A percentile compares a stretch with the other conserved stretches of the same genome.
Evolutionary conservation across 257 asterid species (phyloP).

Genomic region (Primulina huaijiensis): DNA sequence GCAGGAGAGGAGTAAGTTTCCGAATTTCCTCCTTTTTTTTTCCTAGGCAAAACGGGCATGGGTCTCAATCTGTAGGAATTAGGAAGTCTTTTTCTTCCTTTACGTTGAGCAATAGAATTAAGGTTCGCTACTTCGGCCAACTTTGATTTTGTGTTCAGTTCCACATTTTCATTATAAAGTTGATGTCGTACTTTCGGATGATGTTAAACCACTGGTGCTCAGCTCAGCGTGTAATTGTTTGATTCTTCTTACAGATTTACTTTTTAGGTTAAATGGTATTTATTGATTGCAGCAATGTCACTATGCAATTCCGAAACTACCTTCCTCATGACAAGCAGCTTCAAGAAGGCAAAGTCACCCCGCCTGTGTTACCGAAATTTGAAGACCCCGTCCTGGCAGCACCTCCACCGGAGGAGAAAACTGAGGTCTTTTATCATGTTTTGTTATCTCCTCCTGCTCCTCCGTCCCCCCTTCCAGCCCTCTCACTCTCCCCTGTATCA

Average conservation of each 20-base stretch:
- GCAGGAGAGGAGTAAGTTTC: not conserved
- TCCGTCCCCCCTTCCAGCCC: not conserved
- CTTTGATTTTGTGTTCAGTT: too few relatives aligned
- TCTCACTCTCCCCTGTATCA: not conserved
- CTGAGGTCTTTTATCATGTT: slow-evolving; percentile 53
- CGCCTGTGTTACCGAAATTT: slow-evolving; percentile 81
- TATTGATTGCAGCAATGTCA: slow-evolving; percentile 48
- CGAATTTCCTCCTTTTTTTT: not conserved
- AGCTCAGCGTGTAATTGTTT: slow-evolving; percentile 7
- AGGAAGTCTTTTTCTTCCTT: not conserved
- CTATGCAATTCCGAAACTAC: slow-evolving; percentile 89
- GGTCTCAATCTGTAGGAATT: not conserved
- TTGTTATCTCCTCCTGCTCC: not conserved
- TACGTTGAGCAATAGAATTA: not conserved
- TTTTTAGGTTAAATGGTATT: slow-evolving; percentile 2
- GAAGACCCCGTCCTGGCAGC: slow-evolving; percentile 72
- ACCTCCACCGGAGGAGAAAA: slow-evolving; percentile 65
- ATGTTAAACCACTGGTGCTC: not conserved
- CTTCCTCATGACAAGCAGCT: slow-evolving; percentile 95
- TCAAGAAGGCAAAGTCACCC: slow-evolving; percentile 88
- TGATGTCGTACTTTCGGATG: not conserved
- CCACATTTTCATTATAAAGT: too few relatives aligned
- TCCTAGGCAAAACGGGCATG: not conserved
- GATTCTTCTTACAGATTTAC: slow-evolving; percentile 7
- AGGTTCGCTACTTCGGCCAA: not conserved